Evolutionary conservation across 192 early-diverging fungal genomes (phyloP).

Genomic region (Pecoramyces ruminantium): DNA sequence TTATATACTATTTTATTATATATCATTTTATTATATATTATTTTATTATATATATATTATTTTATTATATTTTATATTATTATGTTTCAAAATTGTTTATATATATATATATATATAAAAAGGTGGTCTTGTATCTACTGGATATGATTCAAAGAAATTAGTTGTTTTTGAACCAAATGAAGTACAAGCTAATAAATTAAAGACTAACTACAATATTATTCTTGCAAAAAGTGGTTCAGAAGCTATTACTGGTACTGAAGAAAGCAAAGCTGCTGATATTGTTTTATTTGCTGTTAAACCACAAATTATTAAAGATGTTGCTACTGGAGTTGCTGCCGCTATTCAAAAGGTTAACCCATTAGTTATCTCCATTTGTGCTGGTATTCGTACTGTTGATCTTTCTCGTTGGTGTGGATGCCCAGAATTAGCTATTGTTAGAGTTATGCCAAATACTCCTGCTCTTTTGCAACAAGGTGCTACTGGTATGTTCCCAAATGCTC

Average conservation of each 20-base stretch:
- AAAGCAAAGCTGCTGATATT: too few relatives aligned
- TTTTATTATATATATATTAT: too few relatives aligned
- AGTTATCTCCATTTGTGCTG: constrained; percentile 79
- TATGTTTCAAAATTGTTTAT: too few relatives aligned
- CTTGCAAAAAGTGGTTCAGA: not conserved
- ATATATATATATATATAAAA: too few relatives aligned
- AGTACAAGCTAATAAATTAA: constrained; percentile 41
- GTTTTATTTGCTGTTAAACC: constrained; percentile 26
- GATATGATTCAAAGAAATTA: constrained; percentile 47
- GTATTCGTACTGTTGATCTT: constrained; percentile 59
- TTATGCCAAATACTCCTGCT: constrained; percentile 95
- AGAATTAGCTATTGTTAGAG: constrained; percentile 45
- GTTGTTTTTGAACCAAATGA: constrained; percentile 64
- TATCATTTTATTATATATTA: too few relatives aligned
- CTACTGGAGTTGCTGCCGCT: constrained; percentile 28
- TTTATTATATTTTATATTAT: too few relatives aligned
- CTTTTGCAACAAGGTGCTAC: constrained; percentile 73
- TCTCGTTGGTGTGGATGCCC: constrained; percentile 40
- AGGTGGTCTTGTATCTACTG: constrained; percentile 57
- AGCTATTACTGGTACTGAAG: not conserved
- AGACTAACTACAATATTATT: constrained; percentile 24
- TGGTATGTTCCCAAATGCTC: constrained; percentile 54
- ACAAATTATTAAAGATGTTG: constrained; percentile 60
- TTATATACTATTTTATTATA: too few relatives aligned
- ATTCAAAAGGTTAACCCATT: constrained; percentile 39